phyloP scores from a whole-genome alignment of 345 rosid genomes.

The Ricinus communis region DNA sequence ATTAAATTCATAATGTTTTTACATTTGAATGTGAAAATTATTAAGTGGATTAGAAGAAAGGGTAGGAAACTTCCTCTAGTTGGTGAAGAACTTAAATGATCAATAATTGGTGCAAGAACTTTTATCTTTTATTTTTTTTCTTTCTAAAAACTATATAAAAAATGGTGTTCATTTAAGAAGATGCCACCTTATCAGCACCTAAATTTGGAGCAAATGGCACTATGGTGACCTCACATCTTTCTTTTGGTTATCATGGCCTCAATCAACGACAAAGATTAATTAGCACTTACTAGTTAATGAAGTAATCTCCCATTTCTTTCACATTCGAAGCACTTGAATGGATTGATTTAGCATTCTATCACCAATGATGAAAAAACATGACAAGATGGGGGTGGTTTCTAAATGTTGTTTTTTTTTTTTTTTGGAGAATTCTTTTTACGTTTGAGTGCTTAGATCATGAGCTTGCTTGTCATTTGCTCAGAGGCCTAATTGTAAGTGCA shows the following conservation, averaged over 20 bases:
- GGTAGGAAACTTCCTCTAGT: slow-evolving; percentile 11
- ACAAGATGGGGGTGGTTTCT: not conserved
- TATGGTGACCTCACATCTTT: slow-evolving; percentile 4
- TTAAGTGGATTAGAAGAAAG: not conserved
- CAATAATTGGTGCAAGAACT: slow-evolving; percentile 22
- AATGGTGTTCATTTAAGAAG: slow-evolving; percentile 15
- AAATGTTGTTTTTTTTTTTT: no score
- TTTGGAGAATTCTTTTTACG: not conserved
- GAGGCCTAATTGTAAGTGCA: no score
- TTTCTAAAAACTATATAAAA: no score
- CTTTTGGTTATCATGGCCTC: slow-evolving; percentile 30
- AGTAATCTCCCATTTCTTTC: slow-evolving; percentile 18
- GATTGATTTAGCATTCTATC: not conserved
- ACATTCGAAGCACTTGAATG: slow-evolving; percentile 13
- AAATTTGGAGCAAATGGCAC: slow-evolving; percentile 29
- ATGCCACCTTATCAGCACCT: slow-evolving; percentile 27
- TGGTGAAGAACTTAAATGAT: slow-evolving; percentile 18
- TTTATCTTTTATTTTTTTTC: no score
- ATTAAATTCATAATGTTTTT: not conserved
- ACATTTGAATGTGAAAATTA: no score
- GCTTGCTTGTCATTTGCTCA: not conserved
- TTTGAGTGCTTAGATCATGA: not conserved
- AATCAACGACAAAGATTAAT: slow-evolving; percentile 23
- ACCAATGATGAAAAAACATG: slow-evolving; percentile 9
- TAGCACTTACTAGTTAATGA: not conserved